Conservation (phyloP, 495 filamentous ascomycete genomes). For the Chaetomium tenue region DNA sequence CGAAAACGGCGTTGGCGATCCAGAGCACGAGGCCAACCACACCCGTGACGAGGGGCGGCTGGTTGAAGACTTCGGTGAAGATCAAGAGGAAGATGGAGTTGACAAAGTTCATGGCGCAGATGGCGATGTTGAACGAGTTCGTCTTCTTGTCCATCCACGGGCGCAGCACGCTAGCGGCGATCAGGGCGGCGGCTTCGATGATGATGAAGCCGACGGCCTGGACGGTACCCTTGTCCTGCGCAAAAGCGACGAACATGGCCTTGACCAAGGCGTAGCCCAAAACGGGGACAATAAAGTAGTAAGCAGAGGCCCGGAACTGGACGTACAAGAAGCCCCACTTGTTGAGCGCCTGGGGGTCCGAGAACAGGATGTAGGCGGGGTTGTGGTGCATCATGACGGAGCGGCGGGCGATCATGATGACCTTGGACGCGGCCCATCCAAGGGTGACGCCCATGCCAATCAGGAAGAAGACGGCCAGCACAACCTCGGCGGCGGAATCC, state of each 20-base stretch:
- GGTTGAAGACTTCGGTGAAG: constrained; percentile 81
- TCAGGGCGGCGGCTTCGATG: constrained; percentile 78
- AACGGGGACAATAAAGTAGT: constrained; percentile 91
- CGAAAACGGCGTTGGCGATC: constrained; percentile 83
- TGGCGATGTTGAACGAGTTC: constrained; percentile 95
- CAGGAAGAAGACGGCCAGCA: constrained; percentile 87
- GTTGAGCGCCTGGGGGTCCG: constrained; percentile 88
- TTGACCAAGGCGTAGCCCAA: constrained; percentile 80
- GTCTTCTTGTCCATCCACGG: constrained; percentile 99
- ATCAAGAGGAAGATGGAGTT: constrained; percentile 83
- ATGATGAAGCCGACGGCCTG: constrained; percentile 85
- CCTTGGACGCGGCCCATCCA: constrained; percentile 85
- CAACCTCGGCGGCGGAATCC: constrained; percentile 84
- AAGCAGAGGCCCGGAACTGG: constrained; percentile 93
- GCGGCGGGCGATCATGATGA: constrained; percentile 82
- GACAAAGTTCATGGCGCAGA: constrained; percentile 84
- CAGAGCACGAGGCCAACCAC: constrained; percentile 97
- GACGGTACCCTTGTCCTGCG: constrained; percentile 65
- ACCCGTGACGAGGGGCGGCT: constrained; percentile 85
- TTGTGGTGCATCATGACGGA: constrained; percentile 95
- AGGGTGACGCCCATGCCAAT: constrained; percentile 79
- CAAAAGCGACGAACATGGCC: constrained; percentile 86
- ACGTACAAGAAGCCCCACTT: constrained; percentile 99
- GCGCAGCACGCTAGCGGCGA: constrained; percentile 74
- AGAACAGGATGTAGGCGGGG: constrained; percentile 96